Evolutionary conservation across 805 yeast species (phyloP).

Genomic region (Sungouiozyma ichnusensis): DNA sequence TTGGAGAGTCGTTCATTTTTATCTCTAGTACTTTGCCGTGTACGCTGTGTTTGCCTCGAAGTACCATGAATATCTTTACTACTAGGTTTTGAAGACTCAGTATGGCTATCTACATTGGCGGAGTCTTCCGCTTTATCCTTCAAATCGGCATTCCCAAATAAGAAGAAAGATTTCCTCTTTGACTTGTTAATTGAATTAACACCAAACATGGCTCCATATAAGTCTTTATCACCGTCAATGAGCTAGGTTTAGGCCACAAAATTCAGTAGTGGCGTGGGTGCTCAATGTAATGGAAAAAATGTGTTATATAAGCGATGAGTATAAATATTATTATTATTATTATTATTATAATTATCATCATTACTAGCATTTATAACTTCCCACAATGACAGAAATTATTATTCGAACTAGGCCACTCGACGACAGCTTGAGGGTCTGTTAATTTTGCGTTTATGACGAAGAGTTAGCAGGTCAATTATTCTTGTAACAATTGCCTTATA

Average conservation of each 20-base stretch:
- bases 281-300: neutral
- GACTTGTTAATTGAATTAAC: slow-evolving; percentile 7
- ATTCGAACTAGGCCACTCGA: no score
- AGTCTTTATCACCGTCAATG: no score
- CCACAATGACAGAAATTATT: no score
- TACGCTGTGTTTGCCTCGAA: neutral
- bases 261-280: no score
- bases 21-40: neutral
- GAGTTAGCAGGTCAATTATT: no score
- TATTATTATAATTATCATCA: no score
- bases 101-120: neutral
- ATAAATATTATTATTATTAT: no score
- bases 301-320: neutral
- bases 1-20: neutral
- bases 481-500: slow-evolving; percentile 5
- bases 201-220: slow-evolving; percentile 10
- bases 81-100: neutral
- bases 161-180: slow-evolving; percentile 15
- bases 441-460: no score
- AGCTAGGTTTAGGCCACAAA: no score
- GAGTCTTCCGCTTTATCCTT: slow-evolving; percentile 2
- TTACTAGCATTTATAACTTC: no score
- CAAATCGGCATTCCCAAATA: slow-evolving; percentile 13
- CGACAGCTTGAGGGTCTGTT: no score
- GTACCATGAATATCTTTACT: neutral